These are phyloP conservation scores for Linnemannia exigua DNA, from an alignment of 192 early-diverging fungal species.

Conservation along the genomic window DNA sequence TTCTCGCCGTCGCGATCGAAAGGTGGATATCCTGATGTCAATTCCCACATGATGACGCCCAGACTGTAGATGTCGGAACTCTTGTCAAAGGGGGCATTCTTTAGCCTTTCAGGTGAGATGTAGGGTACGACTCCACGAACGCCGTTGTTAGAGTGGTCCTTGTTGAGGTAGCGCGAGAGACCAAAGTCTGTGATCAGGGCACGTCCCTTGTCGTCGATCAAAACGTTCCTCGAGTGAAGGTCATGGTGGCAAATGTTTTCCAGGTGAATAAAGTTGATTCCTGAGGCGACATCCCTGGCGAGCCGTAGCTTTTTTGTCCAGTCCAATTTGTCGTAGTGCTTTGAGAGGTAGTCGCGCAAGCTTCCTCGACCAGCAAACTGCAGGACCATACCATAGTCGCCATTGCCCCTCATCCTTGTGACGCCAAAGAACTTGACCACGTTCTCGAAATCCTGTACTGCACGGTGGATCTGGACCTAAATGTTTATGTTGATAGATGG, in stretches of 20 bases:
- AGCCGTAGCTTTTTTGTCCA: constrained; percentile 49
- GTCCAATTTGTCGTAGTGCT: constrained; percentile 37
- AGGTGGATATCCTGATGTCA: constrained; percentile 50
- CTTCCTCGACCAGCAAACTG: constrained; percentile 54
- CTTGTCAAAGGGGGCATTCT: constrained; percentile 38
- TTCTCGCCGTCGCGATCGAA: constrained; percentile 47
- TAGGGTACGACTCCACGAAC: constrained; percentile 56
- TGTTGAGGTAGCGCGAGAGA: constrained; percentile 40
- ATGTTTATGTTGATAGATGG: too few species aligned
- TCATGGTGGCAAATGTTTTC: constrained; percentile 57
- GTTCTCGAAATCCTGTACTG: constrained; percentile 52
- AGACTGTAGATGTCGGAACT: constrained; percentile 58
- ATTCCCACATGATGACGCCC: constrained; percentile 63
- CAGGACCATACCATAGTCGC: constrained; percentile 56
- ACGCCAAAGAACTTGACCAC: constrained; percentile 56
- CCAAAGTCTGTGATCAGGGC: constrained; percentile 58
- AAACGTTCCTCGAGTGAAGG: constrained; percentile 57
- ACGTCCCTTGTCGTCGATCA: constrained; percentile 49
- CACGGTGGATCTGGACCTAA: constrained; percentile 43
- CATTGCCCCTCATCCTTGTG: constrained; percentile 29
- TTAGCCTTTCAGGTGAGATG: constrained; percentile 56
- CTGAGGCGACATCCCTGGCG: constrained; percentile 43
- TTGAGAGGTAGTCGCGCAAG: constrained; percentile 49
- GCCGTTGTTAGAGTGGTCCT: constrained; percentile 43
- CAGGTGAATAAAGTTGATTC: constrained; percentile 55